These are phyloP conservation scores for Pseudozyma tsukubaensis DNA, from an alignment of 1,284 basidiomycete genomes.

Conservation along the genomic window DNA sequence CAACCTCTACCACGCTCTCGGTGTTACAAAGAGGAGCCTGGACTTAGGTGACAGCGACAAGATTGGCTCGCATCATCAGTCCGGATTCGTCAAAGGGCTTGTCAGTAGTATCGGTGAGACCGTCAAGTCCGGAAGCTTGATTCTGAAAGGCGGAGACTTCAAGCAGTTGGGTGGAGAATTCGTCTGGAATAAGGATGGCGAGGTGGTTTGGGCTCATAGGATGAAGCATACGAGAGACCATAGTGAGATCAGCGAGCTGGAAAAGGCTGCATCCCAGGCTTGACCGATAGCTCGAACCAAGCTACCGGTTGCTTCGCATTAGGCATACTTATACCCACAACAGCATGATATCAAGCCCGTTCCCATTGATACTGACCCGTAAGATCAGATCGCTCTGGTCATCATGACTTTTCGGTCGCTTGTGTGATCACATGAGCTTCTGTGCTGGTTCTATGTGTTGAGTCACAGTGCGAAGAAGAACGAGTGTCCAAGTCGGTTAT, in stretches of 20 bases:
- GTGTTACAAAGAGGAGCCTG: constrained; percentile 30
- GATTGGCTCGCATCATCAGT: constrained; percentile 34
- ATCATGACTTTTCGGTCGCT: too few species aligned
- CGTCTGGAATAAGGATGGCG: constrained; percentile 20
- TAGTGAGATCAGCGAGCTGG: constrained; percentile 24
- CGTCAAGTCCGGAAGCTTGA: constrained; percentile 27
- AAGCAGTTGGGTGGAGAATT: constrained; percentile 52
- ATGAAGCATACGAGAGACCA: constrained; percentile 51
- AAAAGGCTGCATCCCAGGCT: constrained; percentile 12
- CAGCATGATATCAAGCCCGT: neutral
- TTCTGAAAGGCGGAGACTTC: constrained; percentile 42
- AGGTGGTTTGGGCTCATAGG: constrained; percentile 37
- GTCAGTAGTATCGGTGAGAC: constrained; percentile 26
- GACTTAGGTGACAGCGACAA: constrained; percentile 23
- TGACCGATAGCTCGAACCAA: too few species aligned
- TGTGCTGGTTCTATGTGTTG: too few species aligned
- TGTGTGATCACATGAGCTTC: too few species aligned
- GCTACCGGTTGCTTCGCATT: neutral
- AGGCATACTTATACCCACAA: neutral
- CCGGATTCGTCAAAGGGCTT: constrained; percentile 3
- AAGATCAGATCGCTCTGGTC: too few species aligned
- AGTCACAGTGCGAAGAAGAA: too few species aligned
- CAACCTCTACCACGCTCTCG: constrained; percentile 40
- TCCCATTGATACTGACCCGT: too few species aligned
- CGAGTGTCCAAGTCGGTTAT: neutral